Evolutionary conservation across 129 eudicot species (phyloP), one percentile per base, ranked within the genome.

Genomic region (Erigeron canadensis): DNA sequence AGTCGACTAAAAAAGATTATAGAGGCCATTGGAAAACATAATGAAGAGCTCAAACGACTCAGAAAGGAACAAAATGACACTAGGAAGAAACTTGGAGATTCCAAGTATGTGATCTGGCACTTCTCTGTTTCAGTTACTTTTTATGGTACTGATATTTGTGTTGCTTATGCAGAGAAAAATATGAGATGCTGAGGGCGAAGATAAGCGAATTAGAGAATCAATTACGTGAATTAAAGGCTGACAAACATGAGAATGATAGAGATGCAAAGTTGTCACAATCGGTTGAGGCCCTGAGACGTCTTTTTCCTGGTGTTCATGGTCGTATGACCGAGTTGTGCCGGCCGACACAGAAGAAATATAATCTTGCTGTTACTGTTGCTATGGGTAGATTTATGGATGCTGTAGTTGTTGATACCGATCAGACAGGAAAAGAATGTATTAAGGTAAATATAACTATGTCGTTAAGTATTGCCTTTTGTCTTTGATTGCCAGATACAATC

Each of bases 351-450:
- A 84, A 85, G 79, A 95, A 95, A 74, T 95, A 95, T 74, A 87
- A 90, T 70, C 95, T 95, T 63, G 99, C 99, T 77, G 99, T 95
- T 39, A 95, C 99, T 34, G 99, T 95, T 77, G 99, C 99, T 62
- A 95, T 95, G 99, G 99, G 99, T 11, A 90, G 82, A 82, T 90
- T 87, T 79, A 95, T 95, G 99, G 99, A 95, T 81, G 99, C 99
- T 42, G 94, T 95, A 48, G 99, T 95, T 28, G 99, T 95, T 67
- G 96, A 95, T 81, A 88, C 84, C 75, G 99, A 95, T 38, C 81
- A 84, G 59, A 90, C 97, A 2, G 99, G 97, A 74, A 95, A 95
- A 72, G 99, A 95, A 72, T 95, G 99, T 83, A 95, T 95, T 54
- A 95, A 95, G 99, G 99, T 95, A 68, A 61, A 28, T 28, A 28